Conservation (phyloP, 495 filamentous ascomycete genomes). For the Collariella sp. region DNA sequence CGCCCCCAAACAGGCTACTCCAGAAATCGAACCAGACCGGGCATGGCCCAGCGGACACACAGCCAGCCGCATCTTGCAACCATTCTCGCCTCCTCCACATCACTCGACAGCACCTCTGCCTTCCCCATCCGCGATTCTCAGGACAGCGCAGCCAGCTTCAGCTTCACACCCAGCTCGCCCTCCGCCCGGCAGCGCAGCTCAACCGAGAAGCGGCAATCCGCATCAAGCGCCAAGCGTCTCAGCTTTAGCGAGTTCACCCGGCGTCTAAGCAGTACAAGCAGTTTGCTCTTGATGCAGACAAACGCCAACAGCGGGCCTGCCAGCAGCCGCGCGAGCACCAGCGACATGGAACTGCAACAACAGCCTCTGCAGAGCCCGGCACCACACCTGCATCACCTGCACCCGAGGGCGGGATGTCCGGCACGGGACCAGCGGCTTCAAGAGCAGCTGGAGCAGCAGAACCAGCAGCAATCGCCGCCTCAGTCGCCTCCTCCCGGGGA, state of each 20-base stretch:
- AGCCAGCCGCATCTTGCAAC: constrained; percentile 38
- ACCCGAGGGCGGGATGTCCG: constrained; percentile 16
- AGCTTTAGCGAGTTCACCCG: constrained; percentile 49
- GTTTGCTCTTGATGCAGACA: constrained; percentile 45
- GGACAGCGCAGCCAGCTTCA: constrained; percentile 13
- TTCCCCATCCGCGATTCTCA: constrained; percentile 7
- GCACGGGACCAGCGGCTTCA: constrained; percentile 5
- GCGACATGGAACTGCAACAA: constrained; percentile 30
- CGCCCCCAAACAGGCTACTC: constrained; percentile 42
- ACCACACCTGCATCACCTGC: constrained; percentile 19
- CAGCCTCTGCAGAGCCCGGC: constrained; percentile 15
- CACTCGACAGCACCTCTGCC: constrained; percentile 2
- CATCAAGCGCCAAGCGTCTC: constrained; percentile 38
- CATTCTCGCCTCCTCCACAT: constrained; percentile 12
- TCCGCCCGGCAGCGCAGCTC: constrained; percentile 16
- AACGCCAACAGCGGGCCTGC: constrained; percentile 31
- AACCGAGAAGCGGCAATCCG: constrained; percentile 38
- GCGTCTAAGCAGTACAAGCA: constrained; percentile 44
- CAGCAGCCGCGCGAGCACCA: constrained; percentile 41
- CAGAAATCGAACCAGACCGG: constrained; percentile 27
- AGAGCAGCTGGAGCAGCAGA: constrained; percentile 13
- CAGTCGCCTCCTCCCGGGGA: constrained; percentile 12
- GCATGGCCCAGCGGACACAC: constrained; percentile 35
- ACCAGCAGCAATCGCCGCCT: too few relatives aligned
- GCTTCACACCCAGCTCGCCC: constrained; percentile 11